Evolutionary conservation across 345 rosid species (phyloP), one percentile per base, ranked within the genome.

Genomic region (Salix arbutifolia): DNA sequence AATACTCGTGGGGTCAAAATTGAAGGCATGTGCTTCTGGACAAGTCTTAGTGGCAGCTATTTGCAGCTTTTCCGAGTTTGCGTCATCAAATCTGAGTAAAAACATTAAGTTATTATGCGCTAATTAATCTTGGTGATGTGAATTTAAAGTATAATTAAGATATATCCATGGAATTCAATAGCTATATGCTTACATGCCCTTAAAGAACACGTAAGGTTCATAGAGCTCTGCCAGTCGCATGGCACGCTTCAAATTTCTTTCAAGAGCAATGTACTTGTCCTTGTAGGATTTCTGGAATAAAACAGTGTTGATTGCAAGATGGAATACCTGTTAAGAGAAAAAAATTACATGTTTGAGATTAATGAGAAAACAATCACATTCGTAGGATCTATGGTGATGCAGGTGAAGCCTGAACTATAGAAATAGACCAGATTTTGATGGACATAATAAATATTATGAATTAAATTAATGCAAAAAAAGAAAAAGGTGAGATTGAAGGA

Each of bases 101-200:
- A n/a, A n/a, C n/a, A n/a, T n/a, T n/a, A n/a, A n/a, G n/a, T n/a
- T n/a, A n/a, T n/a, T n/a, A 50, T 35, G 37, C 21, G 0, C 31
- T 26, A 35, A 26, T 35, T 61, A 8, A 9, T 23, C 33, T 31
- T 31, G 33, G 14, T 37, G 28, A 26, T 44, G 2, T 64, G 3
- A 9, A 28, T 23, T 19, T 30, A 6, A 46, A 3, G 17, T 30
- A 53, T n/a, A n/a, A n/a, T n/a, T 31, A 65, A 26, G 19, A 26
- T 19, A 25, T 58, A 61, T 9, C 37, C 14, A 21, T 5, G 38
- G 37, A 26, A 58, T 23, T 11, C 37, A 26, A 58, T 23, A 9
- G 12, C 21, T 14, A 62, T 13, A 19, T 71, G 44, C 74, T 40
- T 77, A 61, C 77, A 78, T 66, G 5, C 72, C 81, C 10, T 72